These are phyloP conservation scores for Coniferiporia weirii DNA, from an alignment of 1,284 basidiomycete species.

Conservation along the genomic window DNA sequence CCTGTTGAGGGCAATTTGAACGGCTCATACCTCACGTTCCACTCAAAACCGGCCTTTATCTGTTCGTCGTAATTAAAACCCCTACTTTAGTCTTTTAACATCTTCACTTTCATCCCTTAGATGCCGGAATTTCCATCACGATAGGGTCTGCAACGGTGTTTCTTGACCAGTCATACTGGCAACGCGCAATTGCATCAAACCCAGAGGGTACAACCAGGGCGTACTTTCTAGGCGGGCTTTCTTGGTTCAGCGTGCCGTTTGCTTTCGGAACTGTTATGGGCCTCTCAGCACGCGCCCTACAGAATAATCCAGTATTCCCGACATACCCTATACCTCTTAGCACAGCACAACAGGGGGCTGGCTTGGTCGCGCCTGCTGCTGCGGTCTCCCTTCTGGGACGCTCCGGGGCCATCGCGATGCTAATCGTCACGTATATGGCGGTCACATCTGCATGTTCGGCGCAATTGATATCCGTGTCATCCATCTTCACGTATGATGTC, in stretches of 20 bases:
- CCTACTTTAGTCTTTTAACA: background rate
- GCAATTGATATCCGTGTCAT: constrained; percentile 56
- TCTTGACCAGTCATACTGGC: constrained; percentile 34
- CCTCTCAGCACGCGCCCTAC: constrained; percentile 47
- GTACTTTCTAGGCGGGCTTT: constrained; percentile 49
- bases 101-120: background rate
- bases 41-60: constrained; percentile 47
- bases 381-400: constrained; percentile 48
- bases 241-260: constrained; percentile 61
- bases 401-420: constrained; percentile 44
- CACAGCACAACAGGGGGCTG: constrained; percentile 43
- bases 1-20: constrained; percentile 63
- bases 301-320: constrained; percentile 44
- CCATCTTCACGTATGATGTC: constrained; percentile 18
- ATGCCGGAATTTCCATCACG: constrained; percentile 14
- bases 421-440: constrained; percentile 50
- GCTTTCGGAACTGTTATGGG: constrained; percentile 55
- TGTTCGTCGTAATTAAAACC: constrained; percentile 31
- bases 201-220: constrained; percentile 24
- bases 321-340: constrained; percentile 50
- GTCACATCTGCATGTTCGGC: constrained; percentile 57
- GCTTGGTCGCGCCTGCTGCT: constrained; percentile 49
- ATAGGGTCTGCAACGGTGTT: constrained; percentile 14
- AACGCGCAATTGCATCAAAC: constrained; percentile 26
- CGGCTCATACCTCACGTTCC: constrained; percentile 70